phyloP scores from a whole-genome alignment of 2,329 filamentous ascomycete genomes.

The Ceratocystis harringtonii region DNA sequence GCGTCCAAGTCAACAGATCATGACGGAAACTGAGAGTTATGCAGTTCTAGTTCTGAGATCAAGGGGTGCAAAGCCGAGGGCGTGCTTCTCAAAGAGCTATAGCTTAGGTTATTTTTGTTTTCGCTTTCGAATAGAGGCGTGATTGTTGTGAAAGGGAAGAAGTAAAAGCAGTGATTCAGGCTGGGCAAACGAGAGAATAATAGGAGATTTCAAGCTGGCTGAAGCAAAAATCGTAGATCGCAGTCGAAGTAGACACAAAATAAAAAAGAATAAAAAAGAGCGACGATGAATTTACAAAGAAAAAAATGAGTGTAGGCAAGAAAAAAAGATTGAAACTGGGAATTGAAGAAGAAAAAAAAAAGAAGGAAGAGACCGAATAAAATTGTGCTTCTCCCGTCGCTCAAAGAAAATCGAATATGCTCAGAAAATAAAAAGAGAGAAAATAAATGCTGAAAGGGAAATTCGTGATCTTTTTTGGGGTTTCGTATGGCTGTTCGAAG shows the following conservation, averaged over 20 bases:
- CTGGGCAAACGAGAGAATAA: not conserved
- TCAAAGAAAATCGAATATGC: constrained; percentile 5
- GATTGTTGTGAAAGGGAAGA: not conserved
- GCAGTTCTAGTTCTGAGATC: not conserved
- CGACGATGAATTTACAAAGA: constrained; percentile 3
- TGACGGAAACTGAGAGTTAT: not conserved
- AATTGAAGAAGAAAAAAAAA: not conserved
- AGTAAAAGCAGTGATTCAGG: not conserved
- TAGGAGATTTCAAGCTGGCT: constrained; percentile 1
- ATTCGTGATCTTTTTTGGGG: constrained; percentile 4
- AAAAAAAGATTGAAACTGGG: not conserved
- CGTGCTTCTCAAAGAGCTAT: not conserved
- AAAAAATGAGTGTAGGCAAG: constrained; percentile 3
- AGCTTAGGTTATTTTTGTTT: not conserved
- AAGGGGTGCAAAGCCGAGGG: not conserved
- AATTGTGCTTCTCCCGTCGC: not conserved
- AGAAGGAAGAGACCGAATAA: not conserved
- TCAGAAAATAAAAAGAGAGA: not conserved
- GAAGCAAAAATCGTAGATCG: not conserved
- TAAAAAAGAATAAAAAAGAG: not conserved
- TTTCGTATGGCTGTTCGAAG: not conserved
- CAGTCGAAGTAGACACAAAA: constrained; percentile 3
- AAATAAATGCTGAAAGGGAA: constrained; percentile 1
- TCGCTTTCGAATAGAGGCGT: not conserved
- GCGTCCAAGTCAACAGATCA: not conserved